These are phyloP conservation scores for Mycena haematopus DNA, from an alignment of 768 basidiomycete genomes.

Conservation along the genomic window DNA sequence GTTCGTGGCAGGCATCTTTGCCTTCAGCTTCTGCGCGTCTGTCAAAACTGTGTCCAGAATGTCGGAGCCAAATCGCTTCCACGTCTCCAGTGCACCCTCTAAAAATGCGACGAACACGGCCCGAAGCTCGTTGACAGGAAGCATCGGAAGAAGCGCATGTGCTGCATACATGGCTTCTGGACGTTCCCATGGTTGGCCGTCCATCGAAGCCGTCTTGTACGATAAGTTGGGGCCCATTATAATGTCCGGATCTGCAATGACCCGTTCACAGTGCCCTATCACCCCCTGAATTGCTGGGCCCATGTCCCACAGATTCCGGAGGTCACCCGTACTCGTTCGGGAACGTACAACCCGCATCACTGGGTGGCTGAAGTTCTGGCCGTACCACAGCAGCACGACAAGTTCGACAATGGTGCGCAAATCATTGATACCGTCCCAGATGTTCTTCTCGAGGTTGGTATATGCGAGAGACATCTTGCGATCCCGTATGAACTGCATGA, in stretches of 20 bases:
- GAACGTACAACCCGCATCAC: not conserved
- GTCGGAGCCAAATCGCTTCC: constrained; percentile 20
- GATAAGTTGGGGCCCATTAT: not conserved
- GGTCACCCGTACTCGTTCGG: not conserved
- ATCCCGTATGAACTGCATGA: constrained; percentile 34
- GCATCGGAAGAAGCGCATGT: not conserved
- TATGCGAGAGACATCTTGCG: constrained; percentile 24
- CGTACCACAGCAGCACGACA: constrained; percentile 19
- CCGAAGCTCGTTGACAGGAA: constrained; percentile 3
- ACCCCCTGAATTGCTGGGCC: not conserved
- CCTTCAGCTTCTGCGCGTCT: not conserved
- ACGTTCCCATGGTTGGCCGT: constrained; percentile 1
- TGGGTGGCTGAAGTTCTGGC: constrained; percentile 15
- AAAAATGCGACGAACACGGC: constrained; percentile 12
- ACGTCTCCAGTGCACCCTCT: constrained; percentile 17
- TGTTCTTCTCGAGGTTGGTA: constrained; percentile 38
- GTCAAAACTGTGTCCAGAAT: constrained; percentile 5
- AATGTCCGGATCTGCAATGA: constrained; percentile 11
- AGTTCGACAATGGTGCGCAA: constrained; percentile 24
- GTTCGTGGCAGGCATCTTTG: constrained; percentile 13
- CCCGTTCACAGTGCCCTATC: not conserved
- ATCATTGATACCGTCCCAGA: constrained; percentile 34
- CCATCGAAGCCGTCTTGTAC: not conserved
- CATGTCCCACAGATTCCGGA: constrained; percentile 1
- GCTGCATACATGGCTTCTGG: constrained; percentile 4